These are phyloP conservation scores for Lachancea dasiensis DNA, from an alignment of 805 yeast species.

Conservation along the genomic window DNA sequence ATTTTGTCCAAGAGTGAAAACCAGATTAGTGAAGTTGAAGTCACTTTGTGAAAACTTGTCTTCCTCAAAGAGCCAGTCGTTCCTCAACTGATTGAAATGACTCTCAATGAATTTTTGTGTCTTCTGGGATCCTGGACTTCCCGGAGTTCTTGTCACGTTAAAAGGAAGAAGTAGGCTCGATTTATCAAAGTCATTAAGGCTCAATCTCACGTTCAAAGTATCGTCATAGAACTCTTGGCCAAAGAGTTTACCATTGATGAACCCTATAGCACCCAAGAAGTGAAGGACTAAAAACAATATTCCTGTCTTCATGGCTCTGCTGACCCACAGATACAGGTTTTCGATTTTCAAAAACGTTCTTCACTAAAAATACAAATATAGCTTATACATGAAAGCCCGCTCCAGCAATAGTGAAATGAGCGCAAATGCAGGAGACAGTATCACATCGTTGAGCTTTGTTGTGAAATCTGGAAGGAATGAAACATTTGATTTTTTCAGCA, in stretches of 20 bases:
- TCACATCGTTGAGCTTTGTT: neutral
- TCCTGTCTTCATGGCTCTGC: neutral
- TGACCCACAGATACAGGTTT: neutral
- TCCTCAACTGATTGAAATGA: slow-evolving; percentile 29
- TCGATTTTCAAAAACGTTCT: neutral
- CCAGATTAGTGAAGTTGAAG: slow-evolving; percentile 35
- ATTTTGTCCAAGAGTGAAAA: slow-evolving; percentile 27
- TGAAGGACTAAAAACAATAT: neutral
- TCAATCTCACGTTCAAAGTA: slow-evolving; percentile 3
- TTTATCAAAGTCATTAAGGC: slow-evolving; percentile 1
- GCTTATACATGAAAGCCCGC: neutral
- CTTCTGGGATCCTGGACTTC: slow-evolving; percentile 35
- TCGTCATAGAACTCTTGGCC: slow-evolving; percentile 7
- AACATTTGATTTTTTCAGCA: slow-evolving; percentile 21
- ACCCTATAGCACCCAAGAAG: neutral
- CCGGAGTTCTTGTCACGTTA: slow-evolving; percentile 39
- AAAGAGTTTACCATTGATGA: neutral
- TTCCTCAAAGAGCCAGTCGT: slow-evolving; percentile 24
- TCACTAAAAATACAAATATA: neutral
- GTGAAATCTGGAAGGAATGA: slow-evolving; percentile 2
- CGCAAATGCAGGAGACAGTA: neutral
- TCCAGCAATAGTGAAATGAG: neutral
- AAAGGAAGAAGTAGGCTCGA: slow-evolving; percentile 28
- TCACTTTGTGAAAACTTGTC: slow-evolving; percentile 36
- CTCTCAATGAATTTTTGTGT: slow-evolving; percentile 35